These are phyloP conservation scores for Puccinia novopanici DNA, from an alignment of 1,284 basidiomycete species.

Conservation along the genomic window DNA sequence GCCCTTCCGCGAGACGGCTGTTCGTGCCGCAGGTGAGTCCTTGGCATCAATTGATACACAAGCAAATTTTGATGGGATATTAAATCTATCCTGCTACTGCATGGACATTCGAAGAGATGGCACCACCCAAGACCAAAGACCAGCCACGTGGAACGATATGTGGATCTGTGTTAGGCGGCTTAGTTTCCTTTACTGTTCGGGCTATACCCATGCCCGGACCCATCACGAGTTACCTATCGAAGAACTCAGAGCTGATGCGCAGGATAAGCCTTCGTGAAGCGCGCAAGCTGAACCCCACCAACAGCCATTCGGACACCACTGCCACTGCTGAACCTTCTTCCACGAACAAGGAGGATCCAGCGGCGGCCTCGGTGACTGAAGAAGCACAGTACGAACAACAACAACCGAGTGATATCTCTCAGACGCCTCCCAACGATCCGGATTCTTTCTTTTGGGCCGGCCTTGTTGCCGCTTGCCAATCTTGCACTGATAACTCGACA, in stretches of 20 bases:
- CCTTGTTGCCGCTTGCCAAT: conserved; percentile 78
- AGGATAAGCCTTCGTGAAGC: conserved; percentile 20
- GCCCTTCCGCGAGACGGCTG: conserved; percentile 92
- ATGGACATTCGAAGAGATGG: conserved; percentile 69
- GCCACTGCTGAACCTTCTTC: not conserved
- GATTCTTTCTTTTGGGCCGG: conserved; percentile 66
- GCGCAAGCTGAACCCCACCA: conserved; percentile 52
- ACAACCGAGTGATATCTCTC: conserved; percentile 53
- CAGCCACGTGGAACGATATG: conserved; percentile 77
- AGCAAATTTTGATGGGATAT: conserved; percentile 30
- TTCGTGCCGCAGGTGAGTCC: conserved; percentile 70
- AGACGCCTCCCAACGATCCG: conserved; percentile 56
- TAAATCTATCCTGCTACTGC: not conserved
- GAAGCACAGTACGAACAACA: conserved; percentile 48
- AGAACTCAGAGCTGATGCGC: conserved; percentile 28
- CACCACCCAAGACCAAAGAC: conserved; percentile 73
- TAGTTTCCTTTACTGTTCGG: conserved; percentile 80
- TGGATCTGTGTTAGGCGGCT: conserved; percentile 69
- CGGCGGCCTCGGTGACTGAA: conserved; percentile 33
- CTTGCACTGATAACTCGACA: conserved; percentile 69
- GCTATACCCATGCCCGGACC: conserved; percentile 74
- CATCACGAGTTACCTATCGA: conserved; percentile 70
- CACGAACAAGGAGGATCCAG: conserved; percentile 52
- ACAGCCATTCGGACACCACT: not conserved
- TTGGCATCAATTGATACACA: not conserved